Base-by-base conservation (phyloP, 306 rosid genomes). In the Prinsepia uniflora region DNA sequence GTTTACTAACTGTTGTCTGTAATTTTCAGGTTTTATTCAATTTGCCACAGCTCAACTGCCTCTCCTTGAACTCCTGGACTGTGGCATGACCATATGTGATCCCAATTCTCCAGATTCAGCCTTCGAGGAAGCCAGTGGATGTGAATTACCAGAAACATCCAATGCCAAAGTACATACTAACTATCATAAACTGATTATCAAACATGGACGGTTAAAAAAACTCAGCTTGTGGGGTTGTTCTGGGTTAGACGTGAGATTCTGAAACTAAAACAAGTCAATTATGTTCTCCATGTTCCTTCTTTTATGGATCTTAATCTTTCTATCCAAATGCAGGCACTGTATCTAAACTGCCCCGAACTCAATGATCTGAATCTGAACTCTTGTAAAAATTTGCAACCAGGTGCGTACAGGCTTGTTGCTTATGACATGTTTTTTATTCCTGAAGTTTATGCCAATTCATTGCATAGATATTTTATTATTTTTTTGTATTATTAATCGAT, bases 181-280 rank as follows among this genome's bases (percentile, higher is more conserved):
- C 58, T 86, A 85, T 86, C 97, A 95, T 73, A 95, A 95, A 81
- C 80, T 95, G 79, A 91, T 95, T 19, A 91, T 95, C 77, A 91
- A 89, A 72, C 99, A 95, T 54, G 76, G 74, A 78, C 87, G 79
- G 61, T 68, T 95, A 80, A 91, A 85, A 72, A 95, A 89, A 80
- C 93, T 95, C 69, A 95, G 99, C 79, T 82, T 95, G 70, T 95
- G 99, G 99, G 99, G 99, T 47, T 95, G 99, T 81, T 81, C 90
- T 78, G 92, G 96, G 75, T 85, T 95, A 80, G 92, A 89, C 66
- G 99, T 91, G 86, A 89, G 93, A 70, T 53, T 81, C 68, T 73
- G 67, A 54, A 42, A 67, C 73, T 63, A 34, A 9, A 6, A 76
- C 72, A 4, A 52, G 53, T 22, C 54, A 57, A 6, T 68, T 43